Evolutionary conservation across 306 rosid genomes (phyloP), one percentile per base, ranked within the genome.

Genomic region (Fragaria ananassa): DNA sequence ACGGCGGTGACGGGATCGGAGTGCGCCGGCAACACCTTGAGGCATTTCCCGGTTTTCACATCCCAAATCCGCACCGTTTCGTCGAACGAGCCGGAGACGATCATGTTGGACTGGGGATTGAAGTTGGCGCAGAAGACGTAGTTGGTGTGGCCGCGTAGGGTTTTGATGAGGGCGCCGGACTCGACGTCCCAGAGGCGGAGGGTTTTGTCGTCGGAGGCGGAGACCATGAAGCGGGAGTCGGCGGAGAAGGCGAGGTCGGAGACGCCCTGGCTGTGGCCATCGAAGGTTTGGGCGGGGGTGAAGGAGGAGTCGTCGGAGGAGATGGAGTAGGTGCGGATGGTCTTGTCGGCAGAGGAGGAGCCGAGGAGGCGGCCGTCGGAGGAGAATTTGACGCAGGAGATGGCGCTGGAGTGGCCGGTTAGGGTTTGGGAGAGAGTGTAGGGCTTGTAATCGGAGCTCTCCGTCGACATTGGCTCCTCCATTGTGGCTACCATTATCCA

Each of bases 51-150:
- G 9, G 91, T 80, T 86, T 92, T 87, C 1, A 95, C 97, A 19
- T 95, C 98, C 98, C 98, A 92, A 25, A 95, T 85, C 71, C 98
- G 90, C 44, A 95, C 97, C 19, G 97, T 95, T 88, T 95, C 98
- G 23, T 90, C 98, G 79, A 90, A 95, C 42, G 98, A 95, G 18
- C 98, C 98, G 5, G 97, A 95, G 35, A 95, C 97, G 68, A 95
- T 89, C 75, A 93, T 68, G 83, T 95, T 95, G 56, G 91, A 85
- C 77, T 92, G 99, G 1, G 99, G 99, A 50, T 93, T 95, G 77
- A 95, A 95, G 75, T 90, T 90, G 35, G 89, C 97, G 80, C 99
- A 95, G 84, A 95, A 95, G 8, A 87, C 93, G 64, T 85, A 90
- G 82, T 95, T 95, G 60, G 99, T 92, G 87, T 95, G 99, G 21